Evolutionary conservation across 2,329 filamentous ascomycete species (phyloP).

Genomic region (Talaromyces sp.): DNA sequence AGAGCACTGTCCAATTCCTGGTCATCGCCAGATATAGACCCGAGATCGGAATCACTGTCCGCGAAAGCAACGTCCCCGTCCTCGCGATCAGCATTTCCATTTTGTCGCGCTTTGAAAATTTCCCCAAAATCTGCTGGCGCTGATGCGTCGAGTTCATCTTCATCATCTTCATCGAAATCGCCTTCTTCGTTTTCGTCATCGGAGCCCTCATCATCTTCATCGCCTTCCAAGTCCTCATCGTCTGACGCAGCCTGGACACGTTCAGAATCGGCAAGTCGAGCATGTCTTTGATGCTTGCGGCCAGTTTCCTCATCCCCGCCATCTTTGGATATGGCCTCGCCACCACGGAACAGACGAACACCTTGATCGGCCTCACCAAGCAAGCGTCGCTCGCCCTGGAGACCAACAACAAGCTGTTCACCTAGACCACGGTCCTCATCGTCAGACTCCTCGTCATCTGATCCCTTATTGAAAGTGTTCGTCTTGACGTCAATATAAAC

Average conservation of each 20-base stretch:
- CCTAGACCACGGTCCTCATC: conserved; percentile 81
- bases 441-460: conserved; percentile 63
- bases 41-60: conserved; percentile 94
- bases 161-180: conserved; percentile 54
- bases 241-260: conserved; percentile 59
- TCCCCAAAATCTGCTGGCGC: conserved; percentile 48
- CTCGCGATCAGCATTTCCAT: conserved; percentile 57
- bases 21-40: conserved; percentile 73
- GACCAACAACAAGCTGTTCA: conserved; percentile 87
- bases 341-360: conserved; percentile 81
- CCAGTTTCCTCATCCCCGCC: conserved; percentile 61
- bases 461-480: conserved; percentile 70
- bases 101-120: conserved; percentile 48
- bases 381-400: conserved; percentile 80
- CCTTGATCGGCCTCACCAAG: conserved; percentile 82
- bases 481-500: conserved; percentile 82
- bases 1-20: conserved; percentile 53
- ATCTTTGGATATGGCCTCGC: conserved; percentile 64
- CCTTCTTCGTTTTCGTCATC: conserved; percentile 56
- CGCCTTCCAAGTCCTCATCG: conserved; percentile 55
- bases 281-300: conserved; percentile 56
- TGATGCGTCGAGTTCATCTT: conserved; percentile 41
- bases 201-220: conserved; percentile 54
- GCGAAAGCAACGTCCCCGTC: conserved; percentile 84
- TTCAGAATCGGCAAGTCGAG: conserved; percentile 54